Evolutionary conservation across 139 green algal genomes (phyloP).

Genomic region (Chloropicon primus): DNA sequence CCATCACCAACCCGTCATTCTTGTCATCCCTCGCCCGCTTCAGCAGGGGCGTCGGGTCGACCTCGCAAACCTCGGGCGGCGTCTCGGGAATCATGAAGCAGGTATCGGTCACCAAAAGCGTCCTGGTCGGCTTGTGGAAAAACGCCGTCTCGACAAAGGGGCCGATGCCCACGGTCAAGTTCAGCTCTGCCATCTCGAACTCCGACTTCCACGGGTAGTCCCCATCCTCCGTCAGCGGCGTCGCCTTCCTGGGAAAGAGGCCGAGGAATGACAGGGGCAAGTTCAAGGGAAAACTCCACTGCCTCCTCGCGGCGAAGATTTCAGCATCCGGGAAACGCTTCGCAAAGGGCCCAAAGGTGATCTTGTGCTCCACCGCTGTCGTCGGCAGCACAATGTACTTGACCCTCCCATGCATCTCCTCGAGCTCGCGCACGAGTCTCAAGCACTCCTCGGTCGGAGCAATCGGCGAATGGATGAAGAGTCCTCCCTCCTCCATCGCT

Average conservation of each 20-base stretch:
- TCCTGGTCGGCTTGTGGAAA: constrained; percentile 57
- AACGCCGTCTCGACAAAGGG: constrained; percentile 48
- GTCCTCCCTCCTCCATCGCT: constrained; percentile 17
- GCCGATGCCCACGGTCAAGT: constrained; percentile 9
- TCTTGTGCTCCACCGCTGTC: constrained; percentile 78
- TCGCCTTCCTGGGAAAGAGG: constrained; percentile 7
- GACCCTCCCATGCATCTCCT: constrained; percentile 38
- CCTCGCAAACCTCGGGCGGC: constrained; percentile 15
- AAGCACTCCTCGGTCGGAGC: constrained; percentile 38
- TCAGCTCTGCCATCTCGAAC: constrained; percentile 26
- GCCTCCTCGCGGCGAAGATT: constrained; percentile 33
- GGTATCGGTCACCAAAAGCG: constrained; percentile 72
- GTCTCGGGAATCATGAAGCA: constrained; percentile 22
- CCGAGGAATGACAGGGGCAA: constrained; percentile 25
- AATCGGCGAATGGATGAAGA: constrained; percentile 32
- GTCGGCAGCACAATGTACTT: constrained; percentile 77
- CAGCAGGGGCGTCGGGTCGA: constrained; percentile 4
- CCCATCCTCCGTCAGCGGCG: not conserved
- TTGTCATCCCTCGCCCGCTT: not conserved
- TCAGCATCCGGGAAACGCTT: constrained; percentile 66
- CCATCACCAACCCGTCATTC: not conserved
- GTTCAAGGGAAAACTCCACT: constrained; percentile 33
- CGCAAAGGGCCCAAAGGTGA: constrained; percentile 71
- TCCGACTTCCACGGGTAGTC: constrained; percentile 19
- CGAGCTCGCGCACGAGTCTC: constrained; percentile 10